A percentile compares a stretch with the other conserved stretches of the same genome.
Evolutionary conservation across 2,329 filamentous ascomycete genomes (phyloP).

Genomic region (Aspergillus awamori): DNA sequence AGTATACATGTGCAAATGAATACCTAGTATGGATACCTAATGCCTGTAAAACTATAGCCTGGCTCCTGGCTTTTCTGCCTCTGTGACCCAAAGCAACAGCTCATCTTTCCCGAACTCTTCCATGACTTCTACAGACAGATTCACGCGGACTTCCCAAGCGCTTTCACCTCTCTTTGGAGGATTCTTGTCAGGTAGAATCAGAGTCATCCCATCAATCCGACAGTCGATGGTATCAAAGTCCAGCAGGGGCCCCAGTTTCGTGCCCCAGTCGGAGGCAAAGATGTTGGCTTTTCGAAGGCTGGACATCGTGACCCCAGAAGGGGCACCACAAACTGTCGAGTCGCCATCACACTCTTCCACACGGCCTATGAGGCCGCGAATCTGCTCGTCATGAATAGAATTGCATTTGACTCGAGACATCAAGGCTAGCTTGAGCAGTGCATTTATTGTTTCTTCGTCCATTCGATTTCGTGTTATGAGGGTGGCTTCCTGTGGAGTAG

Average conservation of each 20-base stretch:
- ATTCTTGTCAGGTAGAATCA: neutral
- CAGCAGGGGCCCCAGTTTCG: neutral
- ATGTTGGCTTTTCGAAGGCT: neutral
- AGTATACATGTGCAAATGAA: no score
- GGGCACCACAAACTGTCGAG: neutral
- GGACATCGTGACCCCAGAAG: neutral
- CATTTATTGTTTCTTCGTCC: neutral
- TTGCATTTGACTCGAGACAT: neutral
- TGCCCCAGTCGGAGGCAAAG: neutral
- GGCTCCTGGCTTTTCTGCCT: neutral
- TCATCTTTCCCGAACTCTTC: neutral
- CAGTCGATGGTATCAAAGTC: neutral
- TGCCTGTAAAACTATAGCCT: neutral
- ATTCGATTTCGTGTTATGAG: neutral
- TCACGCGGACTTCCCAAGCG: neutral
- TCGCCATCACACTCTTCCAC: neutral
- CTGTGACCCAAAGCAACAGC: neutral
- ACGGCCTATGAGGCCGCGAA: neutral
- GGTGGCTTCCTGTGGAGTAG: neutral
- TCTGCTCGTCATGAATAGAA: neutral
- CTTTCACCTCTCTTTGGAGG: neutral
- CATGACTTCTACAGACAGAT: neutral
- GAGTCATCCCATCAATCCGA: neutral
- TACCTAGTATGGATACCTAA: neutral
- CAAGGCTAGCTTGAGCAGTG: neutral